phyloP scores from a whole-genome alignment of 2,329 filamentous ascomycete species.

The Meredithiella fracta region DNA sequence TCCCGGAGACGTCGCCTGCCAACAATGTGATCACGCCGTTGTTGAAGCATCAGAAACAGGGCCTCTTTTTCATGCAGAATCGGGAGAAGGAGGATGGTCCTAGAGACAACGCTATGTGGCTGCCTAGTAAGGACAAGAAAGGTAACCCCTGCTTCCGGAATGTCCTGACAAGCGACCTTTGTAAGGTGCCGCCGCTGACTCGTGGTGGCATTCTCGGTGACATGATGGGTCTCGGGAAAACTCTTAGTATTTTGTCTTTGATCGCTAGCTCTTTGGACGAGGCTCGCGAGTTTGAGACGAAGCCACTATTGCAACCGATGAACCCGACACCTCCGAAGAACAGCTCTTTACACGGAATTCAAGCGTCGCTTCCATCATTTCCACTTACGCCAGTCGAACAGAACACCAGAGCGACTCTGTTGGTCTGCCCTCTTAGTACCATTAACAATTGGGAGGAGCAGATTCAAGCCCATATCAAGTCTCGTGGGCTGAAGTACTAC shows the following conservation, averaged over 20 bases:
- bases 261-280: constrained; percentile 48
- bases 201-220: constrained; percentile 63
- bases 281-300: constrained; percentile 43
- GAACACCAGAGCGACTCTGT: constrained; percentile 65
- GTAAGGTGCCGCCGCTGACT: constrained; percentile 41
- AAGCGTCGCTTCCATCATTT: constrained; percentile 21
- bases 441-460: constrained; percentile 92
- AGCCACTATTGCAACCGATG: constrained; percentile 34
- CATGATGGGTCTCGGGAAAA: constrained; percentile 84
- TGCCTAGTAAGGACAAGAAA: constrained; percentile 32
- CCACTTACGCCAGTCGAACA: constrained; percentile 35
- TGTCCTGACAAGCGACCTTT: constrained; percentile 61
- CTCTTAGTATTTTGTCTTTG: constrained; percentile 68
- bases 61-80: constrained; percentile 66
- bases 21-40: constrained; percentile 47
- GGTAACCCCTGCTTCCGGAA: constrained; percentile 41
- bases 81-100: constrained; percentile 52
- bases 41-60: constrained; percentile 78
- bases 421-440: constrained; percentile 80
- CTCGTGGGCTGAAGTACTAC: constrained; percentile 50
- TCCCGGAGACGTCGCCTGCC: constrained; percentile 57
- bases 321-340: constrained; percentile 18
- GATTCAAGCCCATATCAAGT: constrained; percentile 62
- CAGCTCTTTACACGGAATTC: constrained; percentile 20
- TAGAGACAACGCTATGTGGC: constrained; percentile 62